Evolutionary conservation across 495 filamentous ascomycete genomes (phyloP), one percentile per base, ranked within the genome.

Genomic region (Friedmanniomyces simplex): DNA sequence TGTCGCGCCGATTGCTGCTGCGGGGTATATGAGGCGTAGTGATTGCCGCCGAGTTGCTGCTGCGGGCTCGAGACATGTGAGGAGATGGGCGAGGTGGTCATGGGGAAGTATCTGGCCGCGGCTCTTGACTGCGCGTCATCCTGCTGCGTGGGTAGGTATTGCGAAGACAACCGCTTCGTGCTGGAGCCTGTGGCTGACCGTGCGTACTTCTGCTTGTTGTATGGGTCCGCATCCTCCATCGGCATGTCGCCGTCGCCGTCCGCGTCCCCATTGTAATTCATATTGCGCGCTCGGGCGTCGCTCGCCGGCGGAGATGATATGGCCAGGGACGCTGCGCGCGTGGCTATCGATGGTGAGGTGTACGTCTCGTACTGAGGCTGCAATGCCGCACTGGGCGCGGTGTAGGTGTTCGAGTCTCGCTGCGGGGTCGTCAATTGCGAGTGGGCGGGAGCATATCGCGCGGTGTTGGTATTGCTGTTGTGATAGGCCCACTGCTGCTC

Each of bases 211-310:
- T 83, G 78, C 66, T 80, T 77, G 70, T 84, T 84, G 74, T 90
- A 94, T 39, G 84, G 82, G 68, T 95, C 89, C 37, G 87, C 88
- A 68, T 95, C 91, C 68, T 93, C 87, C 90, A 96, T 96, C 43
- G 84, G 77, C 57, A 93, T 82, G 76, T 95, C 89, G 61, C 82
- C 83, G 76, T 96, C 90, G 55, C 81, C 83, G 75, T 96, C 90
- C 57, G 82, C 80, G 69, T 90, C 91, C 45, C 76, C 81, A 45
- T 68, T 68, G 59, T 68, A 72, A 6, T 70, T 65, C 32, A 61
- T 61, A 12, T 50, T 53, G 24, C 70, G 61, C 48, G 57, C 52
- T 41, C 26, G 6, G 13, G 45, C 37, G 32, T 63, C 60, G 1
- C 49, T 36, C 18, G 34, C 66, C 26, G 55, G 45, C 14, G 68